A percentile compares a stretch with the other conserved stretches of the same genome.
Evolutionary conservation across 2,329 filamentous ascomycete genomes (phyloP).

Genomic region (Xylaria sp.): DNA sequence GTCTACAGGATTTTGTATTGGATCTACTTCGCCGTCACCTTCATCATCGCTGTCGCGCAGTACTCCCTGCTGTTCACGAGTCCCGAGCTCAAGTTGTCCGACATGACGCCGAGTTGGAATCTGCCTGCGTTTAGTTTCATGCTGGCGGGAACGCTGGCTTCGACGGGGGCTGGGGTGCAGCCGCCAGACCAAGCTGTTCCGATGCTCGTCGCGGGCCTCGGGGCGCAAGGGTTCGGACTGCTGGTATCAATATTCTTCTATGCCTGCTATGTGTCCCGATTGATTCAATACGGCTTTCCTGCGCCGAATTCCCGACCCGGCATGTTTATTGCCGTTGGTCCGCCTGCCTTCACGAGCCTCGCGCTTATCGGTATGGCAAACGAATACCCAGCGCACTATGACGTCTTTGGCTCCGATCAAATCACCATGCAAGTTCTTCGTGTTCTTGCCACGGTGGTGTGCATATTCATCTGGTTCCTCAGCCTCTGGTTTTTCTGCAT

Average conservation of each 20-base stretch:
- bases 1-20: conserved; percentile 56
- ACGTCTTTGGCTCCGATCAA: conserved; percentile 45
- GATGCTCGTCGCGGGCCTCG: conserved; percentile 57
- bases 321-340: conserved; percentile 65
- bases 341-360: conserved; percentile 56
- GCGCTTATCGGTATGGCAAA: conserved; percentile 60
- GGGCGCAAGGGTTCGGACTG: conserved; percentile 59
- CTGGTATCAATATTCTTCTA: conserved; percentile 58
- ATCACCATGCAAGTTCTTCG: conserved; percentile 50
- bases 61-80: conserved; percentile 53
- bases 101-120: conserved; percentile 54
- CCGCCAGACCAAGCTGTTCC: conserved; percentile 50
- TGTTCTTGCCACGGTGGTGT: conserved; percentile 55
- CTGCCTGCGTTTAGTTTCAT: conserved; percentile 51
- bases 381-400: conserved; percentile 43
- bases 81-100: conserved; percentile 51
- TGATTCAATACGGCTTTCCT: conserved; percentile 57
- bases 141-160: conserved; percentile 53
- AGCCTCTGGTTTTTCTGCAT: conserved; percentile 63
- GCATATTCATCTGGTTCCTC: conserved; percentile 60
- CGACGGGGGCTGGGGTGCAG: conserved; percentile 48
- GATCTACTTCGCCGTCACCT: conserved; percentile 56
- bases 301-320: conserved; percentile 50
- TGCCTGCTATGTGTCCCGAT: conserved; percentile 54
- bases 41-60: conserved; percentile 54